These are phyloP conservation scores for Thozetella sp. DNA, from an alignment of 495 filamentous ascomycete genomes.

Conservation along the genomic window DNA sequence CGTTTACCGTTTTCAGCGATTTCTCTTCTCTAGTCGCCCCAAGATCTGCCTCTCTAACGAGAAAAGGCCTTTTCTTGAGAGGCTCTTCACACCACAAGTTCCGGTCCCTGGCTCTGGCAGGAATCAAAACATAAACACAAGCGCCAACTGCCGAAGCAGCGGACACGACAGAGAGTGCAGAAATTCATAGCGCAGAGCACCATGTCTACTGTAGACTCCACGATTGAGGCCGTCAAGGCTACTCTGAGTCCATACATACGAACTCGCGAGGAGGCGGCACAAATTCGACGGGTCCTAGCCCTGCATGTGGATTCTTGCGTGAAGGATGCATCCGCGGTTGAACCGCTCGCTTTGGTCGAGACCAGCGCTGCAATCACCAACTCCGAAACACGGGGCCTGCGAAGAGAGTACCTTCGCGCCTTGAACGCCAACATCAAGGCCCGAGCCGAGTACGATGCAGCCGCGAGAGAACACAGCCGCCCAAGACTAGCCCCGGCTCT, in stretches of 20 bases:
- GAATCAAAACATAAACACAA: neutral
- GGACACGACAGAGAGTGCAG: neutral
- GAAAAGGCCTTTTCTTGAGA: too few relatives aligned
- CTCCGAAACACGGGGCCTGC: slow-evolving; percentile 29
- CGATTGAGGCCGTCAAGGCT: slow-evolving; percentile 19
- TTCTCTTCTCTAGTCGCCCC: too few relatives aligned
- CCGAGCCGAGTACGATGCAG: slow-evolving; percentile 43
- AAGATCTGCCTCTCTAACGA: too few relatives aligned
- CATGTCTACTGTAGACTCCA: slow-evolving; percentile 13
- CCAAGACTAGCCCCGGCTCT: slow-evolving; percentile 9
- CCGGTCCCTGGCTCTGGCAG: too few relatives aligned
- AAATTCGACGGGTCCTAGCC: slow-evolving; percentile 41
- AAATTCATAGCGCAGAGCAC: neutral
- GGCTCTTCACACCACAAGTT: too few relatives aligned
- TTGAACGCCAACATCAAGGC: slow-evolving; percentile 60
- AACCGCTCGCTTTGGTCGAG: slow-evolving; percentile 38
- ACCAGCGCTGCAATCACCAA: slow-evolving; percentile 10
- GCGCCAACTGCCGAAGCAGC: neutral
- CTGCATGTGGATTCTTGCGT: slow-evolving; percentile 35
- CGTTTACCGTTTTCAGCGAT: neutral
- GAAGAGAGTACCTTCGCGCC: slow-evolving; percentile 57
- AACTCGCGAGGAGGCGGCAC: slow-evolving; percentile 39
- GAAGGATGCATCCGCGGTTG: slow-evolving; percentile 22
- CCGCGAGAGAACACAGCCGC: slow-evolving; percentile 16
- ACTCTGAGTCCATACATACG: slow-evolving; percentile 37